Conservation (phyloP, 139 green algal species). For the Prasinococcaceae sp. region DNA sequence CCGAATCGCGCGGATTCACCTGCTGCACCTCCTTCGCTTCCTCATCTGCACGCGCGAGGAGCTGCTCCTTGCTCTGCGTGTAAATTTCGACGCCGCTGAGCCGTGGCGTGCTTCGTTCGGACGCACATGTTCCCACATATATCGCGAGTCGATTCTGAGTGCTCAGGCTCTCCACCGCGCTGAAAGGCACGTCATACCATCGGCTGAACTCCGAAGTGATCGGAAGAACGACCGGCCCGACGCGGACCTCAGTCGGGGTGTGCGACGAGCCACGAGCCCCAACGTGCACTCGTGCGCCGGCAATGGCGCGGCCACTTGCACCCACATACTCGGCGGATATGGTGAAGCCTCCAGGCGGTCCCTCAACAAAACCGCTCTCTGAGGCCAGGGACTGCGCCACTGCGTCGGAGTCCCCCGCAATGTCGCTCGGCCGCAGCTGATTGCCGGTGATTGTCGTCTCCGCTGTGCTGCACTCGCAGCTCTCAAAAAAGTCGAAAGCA, state of each 20-base stretch:
- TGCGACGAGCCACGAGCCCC: constrained; percentile 5
- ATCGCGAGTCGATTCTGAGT: constrained; percentile 16
- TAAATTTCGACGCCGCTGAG: constrained; percentile 35
- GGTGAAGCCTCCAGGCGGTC: constrained; percentile 11
- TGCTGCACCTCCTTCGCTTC: too few species aligned
- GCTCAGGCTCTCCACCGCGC: constrained; percentile 16
- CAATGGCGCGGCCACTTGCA: not conserved
- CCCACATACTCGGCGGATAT: constrained; percentile 1
- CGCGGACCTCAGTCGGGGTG: constrained; percentile 18
- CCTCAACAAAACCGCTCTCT: constrained; percentile 25
- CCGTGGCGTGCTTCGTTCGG: not conserved
- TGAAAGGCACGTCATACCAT: constrained; percentile 37
- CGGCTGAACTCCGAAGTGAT: constrained; percentile 2
- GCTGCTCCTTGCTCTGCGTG: constrained; percentile 17
- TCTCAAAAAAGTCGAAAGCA: constrained; percentile 30
- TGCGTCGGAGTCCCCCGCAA: constrained; percentile 11
- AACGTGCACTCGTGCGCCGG: constrained; percentile 10
- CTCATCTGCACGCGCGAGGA: too few species aligned
- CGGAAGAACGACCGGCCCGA: not conserved
- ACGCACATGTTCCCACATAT: constrained; percentile 15
- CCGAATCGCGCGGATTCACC: too few species aligned
- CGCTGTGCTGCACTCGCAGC: constrained; percentile 13
- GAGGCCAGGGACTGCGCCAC: constrained; percentile 10
- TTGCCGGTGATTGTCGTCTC: constrained; percentile 22
- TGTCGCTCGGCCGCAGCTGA: constrained; percentile 4